These are phyloP conservation scores for Hypsizygus ulmarius DNA, from an alignment of 1,284 basidiomycete species.

Conservation along the genomic window DNA sequence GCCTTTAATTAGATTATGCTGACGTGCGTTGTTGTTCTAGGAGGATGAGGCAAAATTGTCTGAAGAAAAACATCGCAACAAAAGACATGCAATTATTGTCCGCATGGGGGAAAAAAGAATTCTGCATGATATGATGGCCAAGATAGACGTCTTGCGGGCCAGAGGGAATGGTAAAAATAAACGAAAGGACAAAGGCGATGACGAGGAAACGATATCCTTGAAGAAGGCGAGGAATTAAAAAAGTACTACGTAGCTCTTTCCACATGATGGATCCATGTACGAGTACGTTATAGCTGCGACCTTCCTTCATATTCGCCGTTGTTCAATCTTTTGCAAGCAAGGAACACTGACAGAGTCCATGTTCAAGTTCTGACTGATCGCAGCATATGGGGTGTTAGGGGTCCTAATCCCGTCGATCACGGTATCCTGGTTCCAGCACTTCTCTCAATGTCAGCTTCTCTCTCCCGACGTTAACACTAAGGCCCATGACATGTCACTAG, in stretches of 20 bases:
- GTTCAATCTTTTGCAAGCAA: no score
- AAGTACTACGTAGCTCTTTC: not conserved
- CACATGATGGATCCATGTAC: not conserved
- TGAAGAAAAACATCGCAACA: constrained; percentile 42
- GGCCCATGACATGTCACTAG: constrained; percentile 16
- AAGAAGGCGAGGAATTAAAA: constrained; percentile 24
- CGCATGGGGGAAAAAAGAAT: constrained; percentile 82
- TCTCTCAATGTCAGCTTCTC: no score
- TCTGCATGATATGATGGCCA: constrained; percentile 40
- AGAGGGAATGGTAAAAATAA: constrained; percentile 12
- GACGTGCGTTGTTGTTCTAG: constrained; percentile 7
- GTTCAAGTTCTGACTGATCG: no score
- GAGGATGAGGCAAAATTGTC: constrained; percentile 53
- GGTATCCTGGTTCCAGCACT: not conserved
- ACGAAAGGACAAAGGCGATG: constrained; percentile 21
- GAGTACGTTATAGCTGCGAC: no score
- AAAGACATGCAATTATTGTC: constrained; percentile 67
- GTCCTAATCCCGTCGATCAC: constrained; percentile 9
- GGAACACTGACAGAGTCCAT: no score
- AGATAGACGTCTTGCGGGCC: constrained; percentile 17
- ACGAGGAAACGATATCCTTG: constrained; percentile 13
- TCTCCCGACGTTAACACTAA: not conserved
- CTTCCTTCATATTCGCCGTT: no score
- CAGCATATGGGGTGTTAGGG: constrained; percentile 8
- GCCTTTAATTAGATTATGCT: constrained; percentile 28